Conservation (phyloP, 129 eudicot genomes). For the sunflower (Helianthus annuus) region DNA sequence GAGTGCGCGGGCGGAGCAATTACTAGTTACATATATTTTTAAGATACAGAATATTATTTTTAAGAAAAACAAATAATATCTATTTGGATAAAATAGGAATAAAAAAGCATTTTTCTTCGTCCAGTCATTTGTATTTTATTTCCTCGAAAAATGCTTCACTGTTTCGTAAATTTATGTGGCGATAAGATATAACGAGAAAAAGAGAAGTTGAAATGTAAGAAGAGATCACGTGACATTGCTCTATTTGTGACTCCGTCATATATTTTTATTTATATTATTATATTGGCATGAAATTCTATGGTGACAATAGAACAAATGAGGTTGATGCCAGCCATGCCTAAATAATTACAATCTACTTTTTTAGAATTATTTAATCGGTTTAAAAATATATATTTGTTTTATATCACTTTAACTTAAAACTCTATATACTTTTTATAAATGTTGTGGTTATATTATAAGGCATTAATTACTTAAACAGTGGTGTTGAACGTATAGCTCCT, state of each 20-base stretch:
- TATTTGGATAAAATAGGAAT: slow-evolving; percentile 13
- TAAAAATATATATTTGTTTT: not conserved
- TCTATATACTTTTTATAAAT: too few relatives aligned
- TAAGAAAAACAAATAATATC: not conserved
- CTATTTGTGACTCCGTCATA: not conserved
- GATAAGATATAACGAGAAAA: slow-evolving; percentile 15
- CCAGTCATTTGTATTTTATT: slow-evolving; percentile 22
- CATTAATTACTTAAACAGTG: too few relatives aligned
- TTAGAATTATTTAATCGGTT: not conserved
- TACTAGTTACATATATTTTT: not conserved
- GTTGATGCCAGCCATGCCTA: slow-evolving; percentile 34
- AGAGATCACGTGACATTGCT: slow-evolving; percentile 27
- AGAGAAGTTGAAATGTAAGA: slow-evolving; percentile 2
- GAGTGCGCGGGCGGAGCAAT: too few relatives aligned
- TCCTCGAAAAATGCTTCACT: slow-evolving; percentile 27
- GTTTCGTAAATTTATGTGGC: slow-evolving; percentile 12
- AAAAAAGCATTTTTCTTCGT: slow-evolving; percentile 17
- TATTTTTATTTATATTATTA: not conserved
- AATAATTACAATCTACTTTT: slow-evolving; percentile 21
- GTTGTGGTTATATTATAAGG: too few relatives aligned
- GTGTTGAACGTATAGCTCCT: too few relatives aligned
- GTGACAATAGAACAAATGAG: slow-evolving; percentile 31
- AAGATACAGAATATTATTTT: not conserved
- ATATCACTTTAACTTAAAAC: too few relatives aligned
- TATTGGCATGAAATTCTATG: slow-evolving; percentile 11